These are phyloP conservation scores for Cyamopsis tetragonoloba DNA, from an alignment of 306 rosid genomes.

Conservation along the genomic window DNA sequence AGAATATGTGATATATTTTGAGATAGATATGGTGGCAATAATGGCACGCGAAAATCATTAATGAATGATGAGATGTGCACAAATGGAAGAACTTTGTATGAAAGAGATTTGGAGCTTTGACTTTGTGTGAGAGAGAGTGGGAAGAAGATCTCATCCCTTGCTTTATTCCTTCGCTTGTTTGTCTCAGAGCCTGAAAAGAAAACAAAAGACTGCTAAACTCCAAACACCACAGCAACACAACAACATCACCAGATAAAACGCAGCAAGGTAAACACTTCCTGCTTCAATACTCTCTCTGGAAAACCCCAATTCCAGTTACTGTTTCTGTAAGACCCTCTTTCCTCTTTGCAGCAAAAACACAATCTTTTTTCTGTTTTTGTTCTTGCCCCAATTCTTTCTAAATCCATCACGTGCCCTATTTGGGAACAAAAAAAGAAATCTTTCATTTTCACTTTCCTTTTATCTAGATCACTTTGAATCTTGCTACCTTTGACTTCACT, in stretches of 20 bases:
- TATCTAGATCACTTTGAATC: conserved; percentile 28
- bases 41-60: no score
- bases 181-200: conserved; percentile 37
- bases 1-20: no score
- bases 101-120: conserved; percentile 41
- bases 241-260: conserved; percentile 7
- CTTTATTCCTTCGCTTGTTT: conserved; percentile 42
- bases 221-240: conserved; percentile 15
- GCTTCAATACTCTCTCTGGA: no score
- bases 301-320: conserved; percentile 31
- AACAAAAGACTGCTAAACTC: conserved; percentile 31
- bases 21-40: no score
- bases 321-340: conserved; percentile 41
- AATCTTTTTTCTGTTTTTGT: conserved; percentile 1
- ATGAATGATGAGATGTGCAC: no score
- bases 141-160: conserved; percentile 55
- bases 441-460: conserved; percentile 32
- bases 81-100: neutral
- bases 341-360: neutral
- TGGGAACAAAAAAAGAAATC: neutral
- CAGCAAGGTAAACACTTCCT: neutral
- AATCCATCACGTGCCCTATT: conserved; percentile 30
- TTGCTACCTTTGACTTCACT: conserved; percentile 31
- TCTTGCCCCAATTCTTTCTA: conserved; percentile 22
- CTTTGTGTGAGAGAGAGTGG: conserved; percentile 33